Conservation (phyloP, 441 rosid species). For the Lagerstroemia fauriei region DNA sequence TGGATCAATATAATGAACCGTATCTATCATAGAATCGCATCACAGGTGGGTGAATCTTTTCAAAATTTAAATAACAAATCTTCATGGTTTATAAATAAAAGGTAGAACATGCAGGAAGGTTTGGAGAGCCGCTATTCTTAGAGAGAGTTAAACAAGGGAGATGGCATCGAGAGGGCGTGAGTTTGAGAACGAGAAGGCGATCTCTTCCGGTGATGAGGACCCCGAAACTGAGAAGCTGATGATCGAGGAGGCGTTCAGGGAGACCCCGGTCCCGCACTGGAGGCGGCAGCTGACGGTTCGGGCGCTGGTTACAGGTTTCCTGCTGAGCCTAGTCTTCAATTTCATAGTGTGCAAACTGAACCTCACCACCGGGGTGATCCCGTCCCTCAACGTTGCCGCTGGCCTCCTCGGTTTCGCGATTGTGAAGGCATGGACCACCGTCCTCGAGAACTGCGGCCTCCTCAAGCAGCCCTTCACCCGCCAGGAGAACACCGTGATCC, state of each 20-base stretch:
- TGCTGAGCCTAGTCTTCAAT: conserved; percentile 63
- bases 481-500: conserved; percentile 84
- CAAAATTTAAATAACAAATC: too few species aligned
- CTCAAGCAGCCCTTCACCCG: conserved; percentile 74
- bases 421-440: conserved; percentile 53
- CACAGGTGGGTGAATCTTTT: too few species aligned
- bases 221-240: conserved; percentile 20
- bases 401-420: conserved; percentile 76
- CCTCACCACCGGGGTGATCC: conserved; percentile 84
- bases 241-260: conserved; percentile 62
- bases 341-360: conserved; percentile 86
- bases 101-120: too few species aligned
- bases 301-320: conserved; percentile 58
- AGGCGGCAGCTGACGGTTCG: conserved; percentile 60
- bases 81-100: too few species aligned
- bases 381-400: conserved; percentile 82
- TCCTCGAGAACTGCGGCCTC: conserved; percentile 49
- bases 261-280: conserved; percentile 63
- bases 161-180: too few species aligned
- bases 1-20: too few species aligned
- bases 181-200: too few species aligned
- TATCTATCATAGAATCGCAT: too few species aligned
- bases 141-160: too few species aligned
- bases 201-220: background rate
- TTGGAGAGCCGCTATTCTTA: too few species aligned